Percentiles rank a stretch among this genome's conserved stretches.
phyloP scores from a whole-genome alignment of 768 basidiomycete species.

The Tricholoma matsutake region DNA sequence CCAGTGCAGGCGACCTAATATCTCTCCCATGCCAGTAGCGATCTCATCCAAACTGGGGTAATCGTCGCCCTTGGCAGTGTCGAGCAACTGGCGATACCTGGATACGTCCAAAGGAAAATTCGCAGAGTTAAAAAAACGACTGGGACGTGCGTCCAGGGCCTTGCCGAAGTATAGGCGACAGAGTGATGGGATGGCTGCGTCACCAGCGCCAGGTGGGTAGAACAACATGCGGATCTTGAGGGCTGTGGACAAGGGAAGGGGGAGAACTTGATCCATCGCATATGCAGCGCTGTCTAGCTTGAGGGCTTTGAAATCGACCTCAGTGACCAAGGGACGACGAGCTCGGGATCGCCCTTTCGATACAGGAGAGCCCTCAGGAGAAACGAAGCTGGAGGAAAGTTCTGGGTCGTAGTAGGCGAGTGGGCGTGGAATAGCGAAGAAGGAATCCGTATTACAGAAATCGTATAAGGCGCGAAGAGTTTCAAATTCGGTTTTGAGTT shows the following conservation, averaged over 20 bases:
- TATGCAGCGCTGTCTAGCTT: neutral
- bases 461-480: neutral
- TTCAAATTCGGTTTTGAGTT: neutral
- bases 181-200: neutral
- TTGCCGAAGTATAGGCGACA: neutral
- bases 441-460: neutral
- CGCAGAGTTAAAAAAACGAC: neutral
- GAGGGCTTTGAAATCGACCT: neutral
- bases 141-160: neutral
- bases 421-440: neutral
- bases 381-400: neutral
- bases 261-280: neutral
- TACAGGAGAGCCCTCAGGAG: neutral
- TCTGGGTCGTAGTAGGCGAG: neutral
- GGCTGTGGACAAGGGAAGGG: neutral
- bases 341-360: neutral
- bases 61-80: neutral
- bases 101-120: neutral
- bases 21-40: constrained; percentile 26
- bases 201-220: neutral
- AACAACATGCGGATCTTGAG: neutral
- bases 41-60: neutral
- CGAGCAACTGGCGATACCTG: neutral
- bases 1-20: constrained; percentile 27
- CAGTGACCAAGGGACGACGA: neutral